Conservation (phyloP, 257 asterid genomes). For the Knoxia roxburghii region DNA sequence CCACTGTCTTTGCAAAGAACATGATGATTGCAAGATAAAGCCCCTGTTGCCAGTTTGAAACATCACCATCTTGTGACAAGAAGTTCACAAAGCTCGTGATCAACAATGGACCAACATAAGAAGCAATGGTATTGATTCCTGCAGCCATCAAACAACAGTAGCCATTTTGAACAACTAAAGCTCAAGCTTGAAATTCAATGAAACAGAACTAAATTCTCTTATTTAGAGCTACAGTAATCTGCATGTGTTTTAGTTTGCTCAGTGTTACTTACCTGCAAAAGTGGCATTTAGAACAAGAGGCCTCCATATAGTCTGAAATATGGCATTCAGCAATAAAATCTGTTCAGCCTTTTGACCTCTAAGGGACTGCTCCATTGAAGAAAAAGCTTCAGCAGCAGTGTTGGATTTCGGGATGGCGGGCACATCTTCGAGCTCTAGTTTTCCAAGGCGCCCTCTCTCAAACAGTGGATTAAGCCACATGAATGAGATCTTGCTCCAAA, state of each 20-base stretch:
- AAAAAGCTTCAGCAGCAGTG: conserved; percentile 59
- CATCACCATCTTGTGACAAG: conserved; percentile 43
- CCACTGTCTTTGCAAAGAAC: conserved; percentile 66
- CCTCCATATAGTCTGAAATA: conserved; percentile 34
- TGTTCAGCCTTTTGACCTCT: conserved; percentile 35
- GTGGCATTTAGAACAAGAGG: conserved; percentile 60
- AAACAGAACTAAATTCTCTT: background rate
- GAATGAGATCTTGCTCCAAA: conserved; percentile 65
- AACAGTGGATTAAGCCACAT: conserved; percentile 82
- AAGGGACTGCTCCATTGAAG: conserved; percentile 56
- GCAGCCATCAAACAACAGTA: conserved; percentile 10
- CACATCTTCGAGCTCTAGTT: conserved; percentile 42
- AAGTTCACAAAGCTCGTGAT: conserved; percentile 79
- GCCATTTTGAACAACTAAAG: background rate
- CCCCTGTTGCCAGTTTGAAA: conserved; percentile 46
- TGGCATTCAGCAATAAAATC: conserved; percentile 48
- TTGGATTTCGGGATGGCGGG: conserved; percentile 60
- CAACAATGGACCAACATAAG: conserved; percentile 70
- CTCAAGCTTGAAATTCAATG: background rate
- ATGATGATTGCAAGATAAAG: conserved; percentile 56
- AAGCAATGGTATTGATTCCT: conserved; percentile 74
- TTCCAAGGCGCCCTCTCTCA: conserved; percentile 40
- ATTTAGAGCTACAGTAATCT: no score
- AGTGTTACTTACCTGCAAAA: conserved; percentile 58
- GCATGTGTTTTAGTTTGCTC: background rate